Conservation (phyloP, 1,139 yeast species). For the Geotrichum candidum region DNA sequence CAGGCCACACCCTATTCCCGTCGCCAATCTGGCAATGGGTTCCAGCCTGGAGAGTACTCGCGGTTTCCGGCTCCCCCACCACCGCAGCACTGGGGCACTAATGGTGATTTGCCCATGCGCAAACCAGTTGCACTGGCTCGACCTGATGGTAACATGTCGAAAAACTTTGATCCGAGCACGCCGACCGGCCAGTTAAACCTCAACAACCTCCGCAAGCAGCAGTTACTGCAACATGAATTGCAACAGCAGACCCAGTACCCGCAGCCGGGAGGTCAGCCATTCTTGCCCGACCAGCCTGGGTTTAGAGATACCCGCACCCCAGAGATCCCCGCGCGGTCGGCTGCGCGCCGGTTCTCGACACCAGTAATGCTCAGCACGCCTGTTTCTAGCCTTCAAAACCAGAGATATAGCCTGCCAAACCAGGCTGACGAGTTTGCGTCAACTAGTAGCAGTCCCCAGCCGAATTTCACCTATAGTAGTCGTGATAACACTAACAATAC, state of each 20-base stretch:
- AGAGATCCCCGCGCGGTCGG: not conserved
- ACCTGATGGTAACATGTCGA: not conserved
- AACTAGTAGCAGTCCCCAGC: not conserved
- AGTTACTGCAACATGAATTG: not conserved
- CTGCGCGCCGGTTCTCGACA: not conserved
- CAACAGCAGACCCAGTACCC: not conserved
- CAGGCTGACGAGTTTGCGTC: not conserved
- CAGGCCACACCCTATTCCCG: not conserved
- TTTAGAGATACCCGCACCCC: not conserved
- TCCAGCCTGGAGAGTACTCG: not conserved
- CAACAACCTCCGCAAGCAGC: not conserved
- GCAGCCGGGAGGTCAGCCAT: not conserved
- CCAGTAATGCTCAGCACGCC: not conserved
- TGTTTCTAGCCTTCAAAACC: not conserved
- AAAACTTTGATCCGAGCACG: not conserved
- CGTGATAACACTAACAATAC: not conserved
- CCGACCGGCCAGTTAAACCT: not conserved
- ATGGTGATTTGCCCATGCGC: not conserved
- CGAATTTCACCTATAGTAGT: not conserved
- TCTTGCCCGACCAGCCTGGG: not conserved
- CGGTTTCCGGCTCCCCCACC: not conserved
- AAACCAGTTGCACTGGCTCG: not conserved
- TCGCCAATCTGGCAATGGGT: not conserved
- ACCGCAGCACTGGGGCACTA: not conserved
- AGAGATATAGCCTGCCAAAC: not conserved